phyloP scores from a whole-genome alignment of 441 rosid species.

The Adansonia rubrostipa region DNA sequence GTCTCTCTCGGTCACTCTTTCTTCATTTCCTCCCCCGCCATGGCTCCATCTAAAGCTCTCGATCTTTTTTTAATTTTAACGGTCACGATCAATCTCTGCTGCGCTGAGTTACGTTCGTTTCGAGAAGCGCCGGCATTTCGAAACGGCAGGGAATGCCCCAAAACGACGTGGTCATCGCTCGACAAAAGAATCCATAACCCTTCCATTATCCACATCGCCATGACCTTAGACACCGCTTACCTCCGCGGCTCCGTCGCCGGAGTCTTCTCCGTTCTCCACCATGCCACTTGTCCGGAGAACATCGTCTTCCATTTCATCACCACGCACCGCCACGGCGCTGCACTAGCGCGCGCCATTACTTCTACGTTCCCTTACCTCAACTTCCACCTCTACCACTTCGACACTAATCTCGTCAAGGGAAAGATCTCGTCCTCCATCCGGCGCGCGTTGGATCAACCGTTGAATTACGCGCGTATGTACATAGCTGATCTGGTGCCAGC shows the following conservation, averaged over 20 bases:
- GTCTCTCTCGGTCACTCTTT: background rate
- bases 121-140: constrained; percentile 85
- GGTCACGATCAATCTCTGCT: background rate
- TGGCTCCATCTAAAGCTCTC: background rate
- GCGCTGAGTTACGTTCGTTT: constrained; percentile 49
- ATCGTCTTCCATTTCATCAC: constrained; percentile 61
- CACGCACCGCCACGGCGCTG: constrained; percentile 36
- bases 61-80: constrained; percentile 17
- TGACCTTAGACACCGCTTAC: constrained; percentile 65
- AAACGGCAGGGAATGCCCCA: constrained; percentile 65
- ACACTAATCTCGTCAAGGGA: constrained; percentile 40
- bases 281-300: constrained; percentile 61
- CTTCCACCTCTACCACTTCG: constrained; percentile 50
- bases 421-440: constrained; percentile 55
- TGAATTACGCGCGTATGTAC: constrained; percentile 79
- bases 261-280: constrained; percentile 55
- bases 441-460: constrained; percentile 70
- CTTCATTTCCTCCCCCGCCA: background rate
- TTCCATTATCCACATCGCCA: constrained; percentile 59
- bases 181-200: constrained; percentile 32
- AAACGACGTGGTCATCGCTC: constrained; percentile 40
- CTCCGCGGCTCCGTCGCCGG: constrained; percentile 59
- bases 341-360: constrained; percentile 39
- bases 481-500: constrained; percentile 67
- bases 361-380: constrained; percentile 49